phyloP scores from a whole-genome alignment of 495 filamentous ascomycete species.

The Xylaria flabelliformis region DNA sequence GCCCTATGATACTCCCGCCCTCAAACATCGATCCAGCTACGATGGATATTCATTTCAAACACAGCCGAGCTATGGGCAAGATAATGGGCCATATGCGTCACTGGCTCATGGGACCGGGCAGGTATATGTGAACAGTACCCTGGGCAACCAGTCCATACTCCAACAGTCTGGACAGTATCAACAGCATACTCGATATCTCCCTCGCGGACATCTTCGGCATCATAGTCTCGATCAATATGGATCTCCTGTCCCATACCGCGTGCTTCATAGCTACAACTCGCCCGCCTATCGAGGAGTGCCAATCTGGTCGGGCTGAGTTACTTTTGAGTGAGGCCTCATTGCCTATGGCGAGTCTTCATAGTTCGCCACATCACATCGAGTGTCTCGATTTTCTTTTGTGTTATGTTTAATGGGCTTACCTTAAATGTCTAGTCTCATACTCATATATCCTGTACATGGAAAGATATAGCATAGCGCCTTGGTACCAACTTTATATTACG shows the following conservation, averaged over 20 bases:
- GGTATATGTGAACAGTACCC: constrained; percentile 37
- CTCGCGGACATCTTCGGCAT: constrained; percentile 48
- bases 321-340: not conserved
- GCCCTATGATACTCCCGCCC: constrained; percentile 31
- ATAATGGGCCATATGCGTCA: constrained; percentile 41
- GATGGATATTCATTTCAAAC: constrained; percentile 44
- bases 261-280: constrained; percentile 58
- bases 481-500: not conserved
- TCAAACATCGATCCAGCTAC: constrained; percentile 51
- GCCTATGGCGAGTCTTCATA: not conserved
- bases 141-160: constrained; percentile 41
- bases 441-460: not conserved
- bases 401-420: not conserved
- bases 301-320: constrained; percentile 49
- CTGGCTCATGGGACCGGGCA: constrained; percentile 46
- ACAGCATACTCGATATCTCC: constrained; percentile 40
- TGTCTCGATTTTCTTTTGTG: constrained; percentile 22
- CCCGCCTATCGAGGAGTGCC: constrained; percentile 54
- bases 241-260: constrained; percentile 45
- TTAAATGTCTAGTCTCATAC: not conserved
- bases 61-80: constrained; percentile 27
- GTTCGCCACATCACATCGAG: not conserved
- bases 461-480: not conserved
- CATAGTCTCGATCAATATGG: constrained; percentile 45
- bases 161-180: constrained; percentile 39